These are phyloP conservation scores for Akanthomyces dipterigenus DNA, from an alignment of 2,329 filamentous ascomycete genomes.

Conservation along the genomic window DNA sequence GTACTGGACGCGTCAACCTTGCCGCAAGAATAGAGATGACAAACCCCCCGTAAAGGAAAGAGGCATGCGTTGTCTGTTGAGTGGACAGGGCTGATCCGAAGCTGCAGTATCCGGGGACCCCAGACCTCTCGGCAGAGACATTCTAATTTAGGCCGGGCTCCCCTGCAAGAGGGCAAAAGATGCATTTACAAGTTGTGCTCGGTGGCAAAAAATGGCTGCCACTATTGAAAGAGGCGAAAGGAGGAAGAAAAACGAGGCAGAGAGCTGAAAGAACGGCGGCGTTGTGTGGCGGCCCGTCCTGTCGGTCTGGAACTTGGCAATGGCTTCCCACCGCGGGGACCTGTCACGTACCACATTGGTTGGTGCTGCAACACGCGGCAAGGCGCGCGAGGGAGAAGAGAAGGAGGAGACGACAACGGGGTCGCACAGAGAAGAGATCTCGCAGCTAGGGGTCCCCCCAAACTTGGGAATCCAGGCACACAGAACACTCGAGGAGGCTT, in stretches of 20 bases:
- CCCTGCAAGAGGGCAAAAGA: too few species aligned
- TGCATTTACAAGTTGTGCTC: too few species aligned
- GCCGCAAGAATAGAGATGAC: background rate
- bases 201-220: background rate
- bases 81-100: background rate
- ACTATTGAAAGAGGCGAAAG: background rate
- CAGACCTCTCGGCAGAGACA: conserved; percentile 1
- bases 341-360: conserved; percentile 7
- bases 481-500: too few species aligned
- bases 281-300: background rate
- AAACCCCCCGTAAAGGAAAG: background rate
- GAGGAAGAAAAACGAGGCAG: background rate
- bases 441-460: background rate
- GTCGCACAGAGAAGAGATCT: background rate
- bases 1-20: background rate
- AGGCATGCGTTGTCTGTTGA: background rate
- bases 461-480: too few species aligned
- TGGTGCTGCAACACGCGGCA: background rate
- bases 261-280: background rate
- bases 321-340: background rate
- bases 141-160: background rate
- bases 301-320: conserved; percentile 5
- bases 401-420: background rate
- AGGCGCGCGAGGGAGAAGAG: background rate
- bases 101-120: conserved; percentile 9